These are phyloP conservation scores for Cicer pinnatifidum DNA, from an alignment of 306 rosid species.

Conservation along the genomic window DNA sequence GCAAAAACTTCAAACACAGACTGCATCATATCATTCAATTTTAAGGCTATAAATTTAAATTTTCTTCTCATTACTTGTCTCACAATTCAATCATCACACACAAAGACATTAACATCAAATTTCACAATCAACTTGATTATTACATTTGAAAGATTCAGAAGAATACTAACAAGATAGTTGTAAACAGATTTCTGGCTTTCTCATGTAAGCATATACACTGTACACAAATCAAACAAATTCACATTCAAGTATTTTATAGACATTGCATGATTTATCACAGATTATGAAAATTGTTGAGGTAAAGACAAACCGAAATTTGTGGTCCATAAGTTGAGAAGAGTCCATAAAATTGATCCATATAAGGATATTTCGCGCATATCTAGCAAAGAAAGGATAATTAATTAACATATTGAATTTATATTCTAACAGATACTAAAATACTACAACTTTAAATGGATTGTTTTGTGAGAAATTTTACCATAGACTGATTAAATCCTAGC, in stretches of 20 bases:
- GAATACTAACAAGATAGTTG: conserved; percentile 17
- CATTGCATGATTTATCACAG: conserved; percentile 19
- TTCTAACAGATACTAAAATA: conserved; percentile 10
- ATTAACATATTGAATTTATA: conserved; percentile 34
- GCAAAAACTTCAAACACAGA: conserved; percentile 10
- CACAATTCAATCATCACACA: not conserved
- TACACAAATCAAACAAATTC: conserved; percentile 21
- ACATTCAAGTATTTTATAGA: conserved; percentile 25
- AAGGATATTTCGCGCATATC: conserved; percentile 80
- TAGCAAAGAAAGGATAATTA: conserved; percentile 38
- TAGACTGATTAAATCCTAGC: conserved; percentile 81
- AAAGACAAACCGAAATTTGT: conserved; percentile 71
- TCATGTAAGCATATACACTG: conserved; percentile 11
- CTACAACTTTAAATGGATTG: conserved; percentile 1
- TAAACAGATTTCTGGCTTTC: conserved; percentile 32
- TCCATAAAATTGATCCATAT: conserved; percentile 77
- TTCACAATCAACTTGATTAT: conserved; percentile 3
- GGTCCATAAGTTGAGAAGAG: conserved; percentile 79
- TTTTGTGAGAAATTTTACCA: conserved; percentile 54
- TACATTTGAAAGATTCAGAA: conserved; percentile 31
- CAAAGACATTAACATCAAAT: not conserved
- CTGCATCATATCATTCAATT: conserved; percentile 16
- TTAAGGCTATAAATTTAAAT: not conserved
- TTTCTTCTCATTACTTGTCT: not conserved
- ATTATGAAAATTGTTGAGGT: conserved; percentile 41